Base-by-base conservation (phyloP, 345 rosid genomes). In the Syzygium grande region DNA sequence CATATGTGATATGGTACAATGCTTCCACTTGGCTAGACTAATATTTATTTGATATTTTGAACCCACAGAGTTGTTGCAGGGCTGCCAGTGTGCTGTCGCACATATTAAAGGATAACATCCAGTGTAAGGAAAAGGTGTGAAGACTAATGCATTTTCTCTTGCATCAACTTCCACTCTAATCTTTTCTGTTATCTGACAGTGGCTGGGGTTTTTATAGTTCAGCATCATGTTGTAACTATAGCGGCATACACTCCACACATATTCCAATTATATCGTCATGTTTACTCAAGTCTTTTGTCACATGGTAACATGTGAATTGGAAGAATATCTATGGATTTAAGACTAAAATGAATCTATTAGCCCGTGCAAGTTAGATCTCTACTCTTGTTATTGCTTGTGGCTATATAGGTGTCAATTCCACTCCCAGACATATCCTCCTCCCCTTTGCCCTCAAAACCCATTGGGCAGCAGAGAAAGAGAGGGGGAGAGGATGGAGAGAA, bases 31-130 rank as follows among this genome's bases (percentile, higher is more conserved):
- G 54, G 5, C 52, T 41, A 53, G 85, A 49, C 34, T 59, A 59
- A 30, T 46, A 10, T 38, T 41, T 11, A 52, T 54, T 52, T 83
- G 30, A 84, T 89, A 55, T 52, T 90, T 89, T 91, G 78, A 91
- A 88, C 86, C 53, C 89, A 87, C 94, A 98, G 99, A 94, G 92
- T 87, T 97, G 98, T 92, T 93, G 98, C 94, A 94, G 99, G 91
- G 98, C 99, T 92, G 98, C 99, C 55, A 97, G 98, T 91, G 95
- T 97, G 63, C 96, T 98, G 87, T 96, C 99, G 86, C 97, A 98
- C 92, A 87, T 98, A 79, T 91, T 98, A 65, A 92, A 93, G 94
- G 97, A 93, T 91, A 98, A 97, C 90, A 87, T 80, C 85, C 96
- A 86, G 87, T 96, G 99, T 94, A 98, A 96, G 88, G 99, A 96